Evolutionary conservation across 1,284 basidiomycete genomes (phyloP).

Genomic region (Phlebopus sp.): DNA sequence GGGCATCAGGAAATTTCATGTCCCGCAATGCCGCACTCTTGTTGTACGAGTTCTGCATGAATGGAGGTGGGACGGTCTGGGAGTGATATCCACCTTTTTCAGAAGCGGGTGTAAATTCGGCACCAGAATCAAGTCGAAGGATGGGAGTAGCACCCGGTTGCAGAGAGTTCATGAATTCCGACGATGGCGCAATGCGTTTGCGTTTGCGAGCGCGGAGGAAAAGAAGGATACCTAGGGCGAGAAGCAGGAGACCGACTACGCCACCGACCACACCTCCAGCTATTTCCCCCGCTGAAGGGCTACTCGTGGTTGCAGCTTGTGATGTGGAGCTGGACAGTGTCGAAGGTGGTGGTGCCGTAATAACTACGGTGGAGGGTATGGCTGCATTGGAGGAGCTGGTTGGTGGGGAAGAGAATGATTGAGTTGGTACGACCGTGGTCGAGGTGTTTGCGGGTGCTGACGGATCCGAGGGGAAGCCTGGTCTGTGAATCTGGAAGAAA

Average conservation of each 20-base stretch:
- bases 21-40: constrained; percentile 1
- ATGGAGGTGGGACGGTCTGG: constrained; percentile 10
- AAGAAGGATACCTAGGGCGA: constrained; percentile 29
- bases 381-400: not conserved
- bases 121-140: constrained; percentile 27
- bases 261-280: constrained; percentile 44
- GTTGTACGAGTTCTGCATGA: constrained; percentile 15
- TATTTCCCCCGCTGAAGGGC: constrained; percentile 34
- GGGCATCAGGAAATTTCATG: constrained; percentile 17
- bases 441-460: too few species aligned
- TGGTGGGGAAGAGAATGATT: too few species aligned
- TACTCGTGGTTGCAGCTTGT: constrained; percentile 11
- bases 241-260: constrained; percentile 26
- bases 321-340: constrained; percentile 9
- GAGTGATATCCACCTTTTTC: constrained; percentile 19
- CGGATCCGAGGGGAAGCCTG: too few species aligned
- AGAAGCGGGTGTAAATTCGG: constrained; percentile 14
- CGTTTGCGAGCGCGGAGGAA: constrained; percentile 37
- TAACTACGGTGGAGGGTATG: not conserved
- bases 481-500: too few species aligned
- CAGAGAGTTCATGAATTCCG: constrained; percentile 41
- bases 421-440: not conserved
- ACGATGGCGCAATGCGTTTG: constrained; percentile 45
- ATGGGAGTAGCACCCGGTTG: constrained; percentile 23
- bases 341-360: not conserved